Conservation (phyloP, 129 eudicot species). For the Sambucus nigra region DNA sequence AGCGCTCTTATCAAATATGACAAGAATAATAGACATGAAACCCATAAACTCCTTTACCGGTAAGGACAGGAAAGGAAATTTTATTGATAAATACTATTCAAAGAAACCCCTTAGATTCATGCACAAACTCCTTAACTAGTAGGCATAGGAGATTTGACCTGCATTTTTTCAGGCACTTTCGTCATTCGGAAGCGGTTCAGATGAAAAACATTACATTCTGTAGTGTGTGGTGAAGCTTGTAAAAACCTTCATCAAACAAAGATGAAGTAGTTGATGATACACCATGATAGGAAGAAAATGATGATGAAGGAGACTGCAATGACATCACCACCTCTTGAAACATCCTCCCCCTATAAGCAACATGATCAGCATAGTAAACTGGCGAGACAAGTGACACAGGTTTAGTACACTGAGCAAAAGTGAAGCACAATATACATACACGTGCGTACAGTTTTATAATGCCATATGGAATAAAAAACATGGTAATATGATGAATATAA, state of each 20-base stretch:
- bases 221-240: constrained; percentile 30
- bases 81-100: too few relatives aligned
- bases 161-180: too few relatives aligned
- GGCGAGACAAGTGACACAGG: constrained; percentile 73
- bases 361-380: constrained; percentile 66
- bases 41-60: too few relatives aligned
- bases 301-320: too few relatives aligned
- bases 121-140: constrained; percentile 58
- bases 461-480: too few relatives aligned
- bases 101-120: constrained; percentile 66
- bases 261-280: constrained; percentile 11
- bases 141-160: constrained; percentile 35
- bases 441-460: too few relatives aligned
- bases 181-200: constrained; percentile 12
- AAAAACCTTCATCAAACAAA: constrained; percentile 31
- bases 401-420: constrained; percentile 58
- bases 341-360: constrained; percentile 69
- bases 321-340: too few relatives aligned
- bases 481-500: too few relatives aligned
- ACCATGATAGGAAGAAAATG: constrained; percentile 5
- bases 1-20: too few relatives aligned
- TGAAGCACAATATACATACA: too few relatives aligned
- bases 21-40: too few relatives aligned
- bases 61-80: too few relatives aligned
- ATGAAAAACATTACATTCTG: constrained; percentile 58